phyloP scores from a whole-genome alignment of 306 rosid species.

The Pyrus bretschneideri region DNA sequence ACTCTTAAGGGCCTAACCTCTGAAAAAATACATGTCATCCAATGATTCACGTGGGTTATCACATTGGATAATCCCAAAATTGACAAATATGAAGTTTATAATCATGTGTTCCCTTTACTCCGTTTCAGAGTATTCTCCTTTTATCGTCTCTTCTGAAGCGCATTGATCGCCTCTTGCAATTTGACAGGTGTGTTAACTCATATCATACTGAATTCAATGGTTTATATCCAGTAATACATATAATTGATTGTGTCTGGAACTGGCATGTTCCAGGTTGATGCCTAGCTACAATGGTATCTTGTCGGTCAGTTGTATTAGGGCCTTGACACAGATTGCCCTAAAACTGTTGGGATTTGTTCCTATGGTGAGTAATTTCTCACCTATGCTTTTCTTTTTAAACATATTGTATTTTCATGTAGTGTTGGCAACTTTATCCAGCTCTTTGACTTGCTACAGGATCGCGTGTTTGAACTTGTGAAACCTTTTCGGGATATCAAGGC shows the following conservation, averaged over 20 bases:
- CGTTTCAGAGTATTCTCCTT: constrained; percentile 69
- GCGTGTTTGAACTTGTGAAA: constrained; percentile 65
- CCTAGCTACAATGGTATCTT: constrained; percentile 92
- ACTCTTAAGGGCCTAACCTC: not conserved
- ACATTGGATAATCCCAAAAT: not conserved
- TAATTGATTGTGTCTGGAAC: constrained; percentile 20
- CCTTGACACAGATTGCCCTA: constrained; percentile 85
- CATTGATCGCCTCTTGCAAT: constrained; percentile 83
- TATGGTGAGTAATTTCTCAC: constrained; percentile 47
- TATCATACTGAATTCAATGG: constrained; percentile 11
- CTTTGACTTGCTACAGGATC: constrained; percentile 53
- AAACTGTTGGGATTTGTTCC: constrained; percentile 79
- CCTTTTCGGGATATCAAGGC: constrained; percentile 62
- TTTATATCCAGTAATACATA: constrained; percentile 21
- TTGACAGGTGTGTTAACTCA: constrained; percentile 64
- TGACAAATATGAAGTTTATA: not conserved
- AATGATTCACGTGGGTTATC: not conserved
- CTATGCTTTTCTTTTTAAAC: constrained; percentile 13
- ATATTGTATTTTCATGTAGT: constrained; percentile 17
- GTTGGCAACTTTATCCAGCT: constrained; percentile 15
- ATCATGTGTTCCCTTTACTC: constrained; percentile 12
- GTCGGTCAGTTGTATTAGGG: constrained; percentile 80
- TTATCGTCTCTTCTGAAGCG: constrained; percentile 84
- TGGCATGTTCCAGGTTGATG: constrained; percentile 72
- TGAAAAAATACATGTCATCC: not conserved